Evolutionary conservation across 2,329 filamentous ascomycete species (phyloP).

Genomic region (Laburnicola sp.): DNA sequence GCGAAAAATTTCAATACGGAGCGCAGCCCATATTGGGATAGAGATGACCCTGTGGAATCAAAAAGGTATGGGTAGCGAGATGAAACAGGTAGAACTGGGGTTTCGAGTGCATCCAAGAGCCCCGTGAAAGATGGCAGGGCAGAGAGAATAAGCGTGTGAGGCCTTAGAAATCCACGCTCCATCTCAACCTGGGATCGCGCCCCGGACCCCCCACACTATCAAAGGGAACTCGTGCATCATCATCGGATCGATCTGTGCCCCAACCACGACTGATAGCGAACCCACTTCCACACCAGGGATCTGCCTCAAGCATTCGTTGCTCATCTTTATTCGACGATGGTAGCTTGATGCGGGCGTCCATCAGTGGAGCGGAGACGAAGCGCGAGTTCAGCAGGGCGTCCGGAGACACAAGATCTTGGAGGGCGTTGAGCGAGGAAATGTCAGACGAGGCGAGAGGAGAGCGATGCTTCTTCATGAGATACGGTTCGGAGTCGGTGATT

Average conservation of each 20-base stretch:
- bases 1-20: neutral
- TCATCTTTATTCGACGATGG: slow-evolving; percentile 38
- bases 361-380: slow-evolving; percentile 43
- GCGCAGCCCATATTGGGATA: neutral
- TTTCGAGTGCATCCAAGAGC: slow-evolving; percentile 1
- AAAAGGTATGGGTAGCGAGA: neutral
- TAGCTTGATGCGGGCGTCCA: slow-evolving; percentile 44
- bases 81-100: too few species aligned
- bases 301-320: slow-evolving; percentile 20
- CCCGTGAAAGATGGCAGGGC: neutral
- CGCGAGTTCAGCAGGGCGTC: slow-evolving; percentile 38
- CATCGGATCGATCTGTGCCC: slow-evolving; percentile 23
- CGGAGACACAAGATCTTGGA: slow-evolving; percentile 46
- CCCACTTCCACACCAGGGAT: slow-evolving; percentile 23
- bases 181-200: slow-evolving; percentile 45
- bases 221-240: slow-evolving; percentile 33
- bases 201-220: slow-evolving; percentile 39
- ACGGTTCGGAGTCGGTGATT: slow-evolving; percentile 31
- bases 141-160: neutral
- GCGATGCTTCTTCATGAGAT: slow-evolving; percentile 23
- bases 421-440: slow-evolving; percentile 42
- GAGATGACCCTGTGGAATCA: neutral
- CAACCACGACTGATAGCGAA: slow-evolving; percentile 25
- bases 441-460: slow-evolving; percentile 41
- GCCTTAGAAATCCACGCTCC: slow-evolving; percentile 49